Conservation (phyloP, 495 filamentous ascomycete species). For the Xylaria palmicola region DNA sequence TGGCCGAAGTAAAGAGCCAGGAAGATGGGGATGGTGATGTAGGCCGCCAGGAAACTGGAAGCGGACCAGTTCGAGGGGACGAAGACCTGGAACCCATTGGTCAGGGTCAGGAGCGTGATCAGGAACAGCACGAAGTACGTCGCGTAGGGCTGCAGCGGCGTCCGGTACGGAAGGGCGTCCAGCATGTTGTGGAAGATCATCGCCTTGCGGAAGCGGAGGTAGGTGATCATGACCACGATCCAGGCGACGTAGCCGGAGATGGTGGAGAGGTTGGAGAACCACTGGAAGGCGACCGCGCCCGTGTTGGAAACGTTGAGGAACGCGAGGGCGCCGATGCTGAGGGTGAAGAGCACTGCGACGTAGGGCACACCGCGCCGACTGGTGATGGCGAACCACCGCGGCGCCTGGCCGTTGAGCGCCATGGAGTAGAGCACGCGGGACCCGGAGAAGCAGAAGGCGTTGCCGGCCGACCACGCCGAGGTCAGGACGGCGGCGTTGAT, state of each 20-base stretch:
- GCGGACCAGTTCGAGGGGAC: constrained; percentile 33
- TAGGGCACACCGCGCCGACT: constrained; percentile 61
- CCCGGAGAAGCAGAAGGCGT: constrained; percentile 81
- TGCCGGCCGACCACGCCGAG: constrained; percentile 58
- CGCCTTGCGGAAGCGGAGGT: constrained; percentile 48
- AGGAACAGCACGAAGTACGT: constrained; percentile 38
- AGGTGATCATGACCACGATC: constrained; percentile 50
- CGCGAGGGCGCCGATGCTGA: constrained; percentile 56
- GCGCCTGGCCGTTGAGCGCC: constrained; percentile 62
- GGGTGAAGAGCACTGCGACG: constrained; percentile 56
- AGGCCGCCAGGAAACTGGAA: constrained; percentile 45
- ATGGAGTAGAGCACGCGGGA: constrained; percentile 73
- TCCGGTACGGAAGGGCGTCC: constrained; percentile 40
- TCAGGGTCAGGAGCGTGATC: constrained; percentile 42
- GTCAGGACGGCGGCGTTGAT: constrained; percentile 52
- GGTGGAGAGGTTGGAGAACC: constrained; percentile 54
- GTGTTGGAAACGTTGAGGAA: constrained; percentile 61
- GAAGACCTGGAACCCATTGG: constrained; percentile 51
- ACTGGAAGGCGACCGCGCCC: constrained; percentile 58
- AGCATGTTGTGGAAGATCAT: constrained; percentile 37
- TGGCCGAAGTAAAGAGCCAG: constrained; percentile 41
- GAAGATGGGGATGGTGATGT: constrained; percentile 49
- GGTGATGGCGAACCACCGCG: constrained; percentile 53
- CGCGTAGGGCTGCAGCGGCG: constrained; percentile 42
- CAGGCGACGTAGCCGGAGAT: constrained; percentile 51